A percentile compares a stretch with the other conserved stretches of the same genome.
phyloP scores from a whole-genome alignment of 148 eudicot species.

The Nepenthes gracilis region DNA sequence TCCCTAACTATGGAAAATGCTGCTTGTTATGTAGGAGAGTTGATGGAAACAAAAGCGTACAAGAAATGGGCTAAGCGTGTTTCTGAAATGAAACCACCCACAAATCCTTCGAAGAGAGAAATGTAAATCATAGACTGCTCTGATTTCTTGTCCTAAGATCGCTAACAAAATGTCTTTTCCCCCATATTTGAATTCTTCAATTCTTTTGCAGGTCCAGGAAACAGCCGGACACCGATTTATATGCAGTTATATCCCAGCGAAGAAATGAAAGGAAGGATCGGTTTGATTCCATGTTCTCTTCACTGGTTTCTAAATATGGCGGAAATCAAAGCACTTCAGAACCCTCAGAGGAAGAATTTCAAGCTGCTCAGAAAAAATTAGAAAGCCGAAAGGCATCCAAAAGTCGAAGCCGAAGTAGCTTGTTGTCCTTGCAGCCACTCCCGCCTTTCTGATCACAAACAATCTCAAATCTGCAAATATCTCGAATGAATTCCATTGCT shows the following conservation, averaged over 20 bases:
- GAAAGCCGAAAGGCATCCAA: constrained; percentile 34
- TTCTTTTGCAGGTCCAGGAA: constrained; percentile 39
- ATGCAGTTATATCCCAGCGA: constrained; percentile 69
- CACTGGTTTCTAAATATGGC: constrained; percentile 62
- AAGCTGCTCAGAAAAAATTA: constrained; percentile 56
- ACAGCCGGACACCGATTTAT: constrained; percentile 45
- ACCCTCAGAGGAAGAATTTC: constrained; percentile 88
- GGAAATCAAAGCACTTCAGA: constrained; percentile 36
- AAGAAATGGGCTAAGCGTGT: constrained; percentile 81
- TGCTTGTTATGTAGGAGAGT: constrained; percentile 37
- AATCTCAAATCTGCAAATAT: no score
- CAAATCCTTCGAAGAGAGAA: constrained; percentile 57
- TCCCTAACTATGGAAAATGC: no score
- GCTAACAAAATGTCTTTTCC: background rate
- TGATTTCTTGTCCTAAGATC: no score
- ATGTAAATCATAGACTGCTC: constrained; percentile 31
- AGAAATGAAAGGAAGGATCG: constrained; percentile 56
- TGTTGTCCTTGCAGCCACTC: background rate
- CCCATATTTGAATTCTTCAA: background rate
- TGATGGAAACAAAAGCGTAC: constrained; percentile 72
- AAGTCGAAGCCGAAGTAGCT: constrained; percentile 32
- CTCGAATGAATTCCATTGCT: no score
- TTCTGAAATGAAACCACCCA: constrained; percentile 75
- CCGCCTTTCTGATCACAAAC: no score
- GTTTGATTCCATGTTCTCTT: constrained; percentile 74